These are phyloP conservation scores for Ramaria rubella DNA, from an alignment of 768 basidiomycete species.

Conservation along the genomic window DNA sequence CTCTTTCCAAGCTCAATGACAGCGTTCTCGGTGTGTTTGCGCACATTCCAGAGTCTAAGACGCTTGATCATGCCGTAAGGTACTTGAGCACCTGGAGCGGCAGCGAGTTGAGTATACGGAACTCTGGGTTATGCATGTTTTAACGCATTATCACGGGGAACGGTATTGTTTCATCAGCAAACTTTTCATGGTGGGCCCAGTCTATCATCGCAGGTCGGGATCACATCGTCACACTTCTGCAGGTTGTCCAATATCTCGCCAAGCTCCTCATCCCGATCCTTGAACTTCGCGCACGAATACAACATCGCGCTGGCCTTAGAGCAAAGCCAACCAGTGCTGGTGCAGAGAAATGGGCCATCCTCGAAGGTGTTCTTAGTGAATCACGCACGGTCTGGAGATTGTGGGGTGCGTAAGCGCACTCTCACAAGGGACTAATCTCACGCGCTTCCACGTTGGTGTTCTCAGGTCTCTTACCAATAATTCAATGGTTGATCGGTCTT, in stretches of 20 bases:
- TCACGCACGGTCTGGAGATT: slow-evolving; percentile 70
- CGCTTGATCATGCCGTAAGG: slow-evolving; percentile 64
- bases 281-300: slow-evolving; percentile 59
- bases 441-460: not conserved
- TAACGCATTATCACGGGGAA: not conserved
- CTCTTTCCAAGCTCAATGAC: slow-evolving; percentile 53
- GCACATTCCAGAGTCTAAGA: slow-evolving; percentile 50
- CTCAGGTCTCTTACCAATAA: slow-evolving; percentile 66
- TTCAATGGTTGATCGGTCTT: slow-evolving; percentile 73
- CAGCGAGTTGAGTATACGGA: slow-evolving; percentile 60
- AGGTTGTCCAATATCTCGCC: slow-evolving; percentile 70
- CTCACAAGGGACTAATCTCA: not conserved
- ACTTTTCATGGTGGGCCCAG: slow-evolving; percentile 54
- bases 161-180: slow-evolving; percentile 43
- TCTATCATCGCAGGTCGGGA: not conserved
- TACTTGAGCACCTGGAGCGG: slow-evolving; percentile 81
- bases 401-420: slow-evolving; percentile 76
- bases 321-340: slow-evolving; percentile 45
- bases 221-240: not conserved
- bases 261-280: slow-evolving; percentile 66
- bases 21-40: slow-evolving; percentile 57
- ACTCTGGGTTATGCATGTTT: slow-evolving; percentile 10
- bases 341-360: slow-evolving; percentile 46
- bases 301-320: slow-evolving; percentile 56
- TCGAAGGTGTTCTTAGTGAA: slow-evolving; percentile 53